Evolutionary conservation across 352 stramenopile genomes (phyloP).

Genomic region (Pythium pyrilobum): DNA sequence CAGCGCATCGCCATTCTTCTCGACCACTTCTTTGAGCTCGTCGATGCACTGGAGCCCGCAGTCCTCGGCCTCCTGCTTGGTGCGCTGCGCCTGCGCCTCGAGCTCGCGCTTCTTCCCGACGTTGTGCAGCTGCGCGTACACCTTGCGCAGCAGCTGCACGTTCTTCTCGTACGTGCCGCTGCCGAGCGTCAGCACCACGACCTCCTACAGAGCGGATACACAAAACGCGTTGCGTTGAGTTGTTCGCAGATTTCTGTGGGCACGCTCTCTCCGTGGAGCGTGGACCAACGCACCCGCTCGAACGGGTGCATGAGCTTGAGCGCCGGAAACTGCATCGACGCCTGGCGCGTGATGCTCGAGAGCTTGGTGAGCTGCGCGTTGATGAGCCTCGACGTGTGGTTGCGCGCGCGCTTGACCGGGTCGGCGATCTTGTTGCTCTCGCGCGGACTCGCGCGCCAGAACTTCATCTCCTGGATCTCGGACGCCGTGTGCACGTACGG

Average conservation of each 20-base stretch:
- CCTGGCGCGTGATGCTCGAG: slow-evolving; percentile 62
- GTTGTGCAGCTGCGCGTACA: slow-evolving; percentile 77
- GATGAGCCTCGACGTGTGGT: slow-evolving; percentile 77
- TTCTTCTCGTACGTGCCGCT: slow-evolving; percentile 62
- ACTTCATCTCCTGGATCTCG: slow-evolving; percentile 87
- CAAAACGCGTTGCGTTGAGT: no score
- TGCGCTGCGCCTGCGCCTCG: slow-evolving; percentile 59
- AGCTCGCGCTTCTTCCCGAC: slow-evolving; percentile 65
- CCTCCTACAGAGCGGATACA: slow-evolving; percentile 40
- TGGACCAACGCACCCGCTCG: slow-evolving; percentile 45
- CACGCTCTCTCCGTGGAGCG: no score
- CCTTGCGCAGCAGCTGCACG: slow-evolving; percentile 66
- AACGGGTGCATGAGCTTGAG: slow-evolving; percentile 77
- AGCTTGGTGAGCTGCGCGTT: slow-evolving; percentile 75
- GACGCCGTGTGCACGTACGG: slow-evolving; percentile 75
- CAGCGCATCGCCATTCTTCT: slow-evolving; percentile 21
- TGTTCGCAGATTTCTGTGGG: no score
- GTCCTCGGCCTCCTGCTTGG: slow-evolving; percentile 77
- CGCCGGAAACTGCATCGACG: slow-evolving; percentile 69
- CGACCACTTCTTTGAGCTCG: slow-evolving; percentile 18
- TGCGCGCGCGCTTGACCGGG: slow-evolving; percentile 76
- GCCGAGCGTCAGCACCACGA: slow-evolving; percentile 77
- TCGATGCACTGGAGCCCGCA: slow-evolving; percentile 72
- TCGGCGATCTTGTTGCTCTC: slow-evolving; percentile 80
- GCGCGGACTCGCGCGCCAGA: slow-evolving; percentile 62